Base-by-base conservation (phyloP, 768 basidiomycete species). In the Clitopilus passeckerianus region DNA sequence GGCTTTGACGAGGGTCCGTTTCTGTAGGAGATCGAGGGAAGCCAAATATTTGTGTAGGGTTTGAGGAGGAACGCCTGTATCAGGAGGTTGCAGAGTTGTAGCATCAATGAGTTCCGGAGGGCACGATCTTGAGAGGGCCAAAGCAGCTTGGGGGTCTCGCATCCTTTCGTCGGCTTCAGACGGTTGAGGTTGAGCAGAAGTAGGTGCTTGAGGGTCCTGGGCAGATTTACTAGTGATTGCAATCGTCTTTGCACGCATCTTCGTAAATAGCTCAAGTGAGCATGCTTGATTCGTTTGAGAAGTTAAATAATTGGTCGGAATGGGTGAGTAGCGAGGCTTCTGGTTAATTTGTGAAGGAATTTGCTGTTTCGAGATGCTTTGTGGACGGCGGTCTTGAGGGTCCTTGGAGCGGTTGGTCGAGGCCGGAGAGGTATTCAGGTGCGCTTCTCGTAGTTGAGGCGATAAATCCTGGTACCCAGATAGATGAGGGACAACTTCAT, bases 11-110 rank as follows among this genome's bases (percentile, higher is more conserved):
- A 93, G 73, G 18, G 75, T 77, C 55, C 82, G 86, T 62, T 86
- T 87, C 68, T 91, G 91, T 6, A 92, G 75, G 18, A 91, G 62
- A 27, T 84, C 76, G 61, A 91, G 68, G 27, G 89, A 91, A 15
- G 83, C 83, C 71, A 93, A 75, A 66, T 92, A 93, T 24, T 77
- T 80, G 67, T 91, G 89, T 16, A 66, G 50, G 18, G 66, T 67
- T 12, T 60, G 56, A n/a, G 80, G 76, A 34, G 63, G 60, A 12
- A 56, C 54, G 69, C 72, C 66, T 14, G 63, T 54, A 5, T 70
- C 61, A 6, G 80, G 78, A 43, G 81, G 68, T 37, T 67, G 67
- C 27, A 86, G 67, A 15, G 86, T 86, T 60, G 76, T 74, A 35
- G 65, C 59, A 55, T 79, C 77, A 54, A 15, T 62, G 68, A 53